Base-by-base conservation (phyloP, 805 yeast genomes). In the Ogataea trehalophila region DNA sequence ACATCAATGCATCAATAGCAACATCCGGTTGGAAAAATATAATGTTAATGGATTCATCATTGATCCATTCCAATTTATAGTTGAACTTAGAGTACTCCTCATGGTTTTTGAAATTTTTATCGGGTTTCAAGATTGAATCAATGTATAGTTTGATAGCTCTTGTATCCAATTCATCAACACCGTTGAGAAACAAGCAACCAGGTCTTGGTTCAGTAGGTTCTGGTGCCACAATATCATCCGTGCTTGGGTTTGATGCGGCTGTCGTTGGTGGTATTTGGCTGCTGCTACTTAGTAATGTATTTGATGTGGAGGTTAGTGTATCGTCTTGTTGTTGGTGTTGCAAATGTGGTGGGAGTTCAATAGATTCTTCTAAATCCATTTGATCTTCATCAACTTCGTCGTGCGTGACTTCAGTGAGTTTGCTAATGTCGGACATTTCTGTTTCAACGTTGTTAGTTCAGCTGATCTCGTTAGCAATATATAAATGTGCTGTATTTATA, bases 111-210 rank as follows among this genome's bases (percentile, higher is more conserved):
- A 61, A 68, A 7, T 55, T 54, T 29, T 58, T 55, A 33, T 58
- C 62, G 6, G 71, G 71, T 54, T 63, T 68, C 18, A 73, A 49
- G 56, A 74, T 73, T 45, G 67, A 63, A 46, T 76, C 80, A n/a
- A 83, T 62, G 57, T 71, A 83, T 14, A 72, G 60, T 62, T 79
- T 79, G 53, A 84, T 76, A 46, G 81, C 83, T 42, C 74, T 71
- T 7, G 87, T 80, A 39, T 83, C 74, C 41, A 84, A 67, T 46
- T 75, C 78, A 51, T 83, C 87, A 4, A 84, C 89, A 18, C 91
- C 91, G 39, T 68, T 60, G 5, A 84, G 51, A 46, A 66, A 70
- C 17, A 84, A 51, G 0, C 83, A 73, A 31, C 75, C 77, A 2
- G 76, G 74, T 42, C 83, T 70, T 48, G 62, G 58, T 15, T 59